phyloP scores from a whole-genome alignment of 805 yeast genomes.

The Pichia eremophila region DNA sequence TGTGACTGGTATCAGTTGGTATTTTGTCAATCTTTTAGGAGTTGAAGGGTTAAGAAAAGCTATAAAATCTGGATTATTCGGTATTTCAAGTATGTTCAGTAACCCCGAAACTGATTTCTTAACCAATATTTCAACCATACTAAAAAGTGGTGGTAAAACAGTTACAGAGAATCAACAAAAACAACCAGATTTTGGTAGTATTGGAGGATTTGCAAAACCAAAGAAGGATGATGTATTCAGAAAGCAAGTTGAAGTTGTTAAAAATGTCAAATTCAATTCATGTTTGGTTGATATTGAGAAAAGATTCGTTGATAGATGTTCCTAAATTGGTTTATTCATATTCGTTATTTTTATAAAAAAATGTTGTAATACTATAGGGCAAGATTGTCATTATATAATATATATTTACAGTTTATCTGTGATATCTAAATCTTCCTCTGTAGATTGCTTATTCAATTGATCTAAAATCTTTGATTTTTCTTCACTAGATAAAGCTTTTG shows the following conservation, averaged over 20 bases:
- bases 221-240: constrained; percentile 54
- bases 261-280: constrained; percentile 9
- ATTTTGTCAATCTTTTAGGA: constrained; percentile 80
- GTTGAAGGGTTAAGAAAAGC: constrained; percentile 52
- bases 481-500: background rate
- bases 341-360: no score
- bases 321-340: background rate
- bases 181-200: background rate
- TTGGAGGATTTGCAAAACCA: constrained; percentile 33
- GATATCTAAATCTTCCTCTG: constrained; percentile 1
- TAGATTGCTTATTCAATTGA: background rate
- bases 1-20: constrained; percentile 94
- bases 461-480: constrained; percentile 8
- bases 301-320: constrained; percentile 31
- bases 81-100: constrained; percentile 38
- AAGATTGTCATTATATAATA: background rate
- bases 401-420: background rate
- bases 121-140: constrained; percentile 1
- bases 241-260: constrained; percentile 33
- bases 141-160: constrained; percentile 6
- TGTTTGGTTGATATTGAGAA: constrained; percentile 54
- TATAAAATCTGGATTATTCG: constrained; percentile 48
- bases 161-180: background rate
- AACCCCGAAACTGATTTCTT: constrained; percentile 16
- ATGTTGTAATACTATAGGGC: background rate